A percentile compares a stretch with the other conserved stretches of the same genome.
Conservation (phyloP, 192 early-diverging fungal species). For the Spinellus fusiger region DNA sequence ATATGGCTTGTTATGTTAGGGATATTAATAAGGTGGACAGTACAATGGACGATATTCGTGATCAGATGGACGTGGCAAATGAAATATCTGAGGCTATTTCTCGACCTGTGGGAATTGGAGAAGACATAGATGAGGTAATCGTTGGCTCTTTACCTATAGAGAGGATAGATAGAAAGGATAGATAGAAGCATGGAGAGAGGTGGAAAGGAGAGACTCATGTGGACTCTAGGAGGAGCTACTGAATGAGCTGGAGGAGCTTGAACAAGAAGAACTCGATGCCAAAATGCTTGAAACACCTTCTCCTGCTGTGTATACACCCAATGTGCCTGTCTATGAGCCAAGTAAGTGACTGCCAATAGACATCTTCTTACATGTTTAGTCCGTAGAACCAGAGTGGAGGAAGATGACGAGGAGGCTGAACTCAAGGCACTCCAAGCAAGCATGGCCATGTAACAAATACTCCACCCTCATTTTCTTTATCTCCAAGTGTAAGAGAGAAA, state of each 20-base stretch:
- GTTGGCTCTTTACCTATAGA: not conserved
- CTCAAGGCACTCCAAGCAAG: slow-evolving; percentile 65
- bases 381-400: slow-evolving; percentile 30
- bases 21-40: slow-evolving; percentile 92
- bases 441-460: slow-evolving; percentile 62
- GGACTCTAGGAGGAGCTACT: slow-evolving; percentile 63
- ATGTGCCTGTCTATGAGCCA: slow-evolving; percentile 55
- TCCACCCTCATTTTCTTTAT: not conserved
- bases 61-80: slow-evolving; percentile 95
- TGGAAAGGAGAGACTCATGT: not conserved
- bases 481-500: no score
- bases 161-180: not conserved
- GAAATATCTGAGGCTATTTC: slow-evolving; percentile 93
- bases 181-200: not conserved
- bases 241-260: slow-evolving; percentile 85
- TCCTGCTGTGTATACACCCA: slow-evolving; percentile 58
- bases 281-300: slow-evolving; percentile 71
- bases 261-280: slow-evolving; percentile 88
- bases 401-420: slow-evolving; percentile 80
- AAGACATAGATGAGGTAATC: slow-evolving; percentile 81
- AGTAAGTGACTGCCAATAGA: slow-evolving; percentile 37
- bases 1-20: slow-evolving; percentile 31
- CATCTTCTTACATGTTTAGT: slow-evolving; percentile 15
- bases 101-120: slow-evolving; percentile 78
- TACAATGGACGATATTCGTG: slow-evolving; percentile 95